Conservation (phyloP, 1,139 yeast genomes). For the Candida sanyaensis region DNA sequence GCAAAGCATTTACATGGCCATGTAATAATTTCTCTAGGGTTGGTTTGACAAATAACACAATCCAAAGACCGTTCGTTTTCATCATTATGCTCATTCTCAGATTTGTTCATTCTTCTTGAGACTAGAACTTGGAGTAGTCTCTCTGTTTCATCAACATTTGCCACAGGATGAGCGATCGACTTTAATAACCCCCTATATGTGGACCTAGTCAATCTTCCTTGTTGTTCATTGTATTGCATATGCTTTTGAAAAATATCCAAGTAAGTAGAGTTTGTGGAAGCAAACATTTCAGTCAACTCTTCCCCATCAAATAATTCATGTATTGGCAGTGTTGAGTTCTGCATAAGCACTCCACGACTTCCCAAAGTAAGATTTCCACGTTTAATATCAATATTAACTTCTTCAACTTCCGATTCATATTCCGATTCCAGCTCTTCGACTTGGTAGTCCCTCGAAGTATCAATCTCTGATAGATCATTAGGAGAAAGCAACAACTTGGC, state of each 20-base stretch:
- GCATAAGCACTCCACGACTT: neutral
- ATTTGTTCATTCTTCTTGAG: slow-evolving; percentile 15
- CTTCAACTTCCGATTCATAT: slow-evolving; percentile 21
- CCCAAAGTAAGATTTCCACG: neutral
- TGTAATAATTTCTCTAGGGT: slow-evolving; percentile 72
- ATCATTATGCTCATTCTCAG: slow-evolving; percentile 11
- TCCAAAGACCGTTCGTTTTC: slow-evolving; percentile 27
- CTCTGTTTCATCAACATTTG: slow-evolving; percentile 16
- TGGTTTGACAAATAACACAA: slow-evolving; percentile 83
- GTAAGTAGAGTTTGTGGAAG: slow-evolving; percentile 16
- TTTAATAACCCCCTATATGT: slow-evolving; percentile 23
- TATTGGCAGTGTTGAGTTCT: slow-evolving; percentile 12
- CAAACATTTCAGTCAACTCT: slow-evolving; percentile 31
- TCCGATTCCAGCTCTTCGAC: slow-evolving; percentile 13
- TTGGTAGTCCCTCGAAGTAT: slow-evolving; percentile 46
- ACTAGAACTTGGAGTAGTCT: slow-evolving; percentile 20
- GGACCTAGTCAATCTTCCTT: slow-evolving; percentile 44
- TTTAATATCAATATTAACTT: slow-evolving; percentile 2
- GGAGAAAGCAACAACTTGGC: slow-evolving; percentile 27
- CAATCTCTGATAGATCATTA: slow-evolving; percentile 43
- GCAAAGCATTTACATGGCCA: slow-evolving; percentile 97
- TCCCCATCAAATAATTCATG: slow-evolving; percentile 33
- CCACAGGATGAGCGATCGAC: neutral
- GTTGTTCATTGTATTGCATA: slow-evolving; percentile 19
- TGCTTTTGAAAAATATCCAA: slow-evolving; percentile 38